These are phyloP conservation scores for Penicillium sp. DNA, from an alignment of 2,329 filamentous ascomycete species.

Conservation along the genomic window DNA sequence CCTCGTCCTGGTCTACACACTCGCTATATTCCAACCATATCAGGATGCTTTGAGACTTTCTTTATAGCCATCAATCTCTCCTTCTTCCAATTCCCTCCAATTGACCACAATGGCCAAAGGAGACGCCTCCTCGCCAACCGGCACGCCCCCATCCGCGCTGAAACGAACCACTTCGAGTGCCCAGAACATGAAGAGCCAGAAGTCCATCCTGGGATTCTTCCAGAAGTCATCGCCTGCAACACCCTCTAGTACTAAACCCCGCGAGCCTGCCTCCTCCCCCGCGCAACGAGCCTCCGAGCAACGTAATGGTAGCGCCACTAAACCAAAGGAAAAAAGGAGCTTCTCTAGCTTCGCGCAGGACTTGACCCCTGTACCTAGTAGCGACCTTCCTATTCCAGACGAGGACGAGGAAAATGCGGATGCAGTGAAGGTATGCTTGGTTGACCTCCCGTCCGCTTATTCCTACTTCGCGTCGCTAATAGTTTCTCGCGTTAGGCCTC, in stretches of 20 bases:
- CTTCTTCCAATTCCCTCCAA: constrained; percentile 1
- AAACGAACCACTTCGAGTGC: constrained; percentile 47
- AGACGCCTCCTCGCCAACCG: constrained; percentile 40
- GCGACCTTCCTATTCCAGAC: constrained; percentile 72
- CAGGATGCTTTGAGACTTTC: constrained; percentile 1
- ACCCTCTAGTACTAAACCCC: constrained; percentile 32
- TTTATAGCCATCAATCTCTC: neutral
- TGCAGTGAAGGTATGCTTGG: constrained; percentile 38
- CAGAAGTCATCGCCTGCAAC: constrained; percentile 61
- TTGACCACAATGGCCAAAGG: constrained; percentile 42
- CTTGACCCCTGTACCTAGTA: constrained; percentile 78
- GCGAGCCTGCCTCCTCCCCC: constrained; percentile 43
- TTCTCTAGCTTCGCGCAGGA: constrained; percentile 49
- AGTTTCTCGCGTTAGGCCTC: constrained; percentile 41
- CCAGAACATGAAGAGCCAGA: constrained; percentile 63
- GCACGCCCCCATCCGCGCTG: constrained; percentile 42
- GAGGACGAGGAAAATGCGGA: constrained; percentile 58
- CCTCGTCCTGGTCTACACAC: constrained; percentile 7
- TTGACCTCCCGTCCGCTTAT: neutral
- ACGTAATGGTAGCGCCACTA: constrained; percentile 28
- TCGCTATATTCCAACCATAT: constrained; percentile 8
- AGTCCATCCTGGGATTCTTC: constrained; percentile 80
- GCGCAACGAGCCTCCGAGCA: constrained; percentile 39
- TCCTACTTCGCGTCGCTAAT: constrained; percentile 1
- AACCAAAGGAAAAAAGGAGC: constrained; percentile 49